A percentile compares a stretch with the other conserved stretches of the same genome.
Conservation (phyloP, 2,329 filamentous ascomycete genomes). For the Fusarium lyarnte region DNA sequence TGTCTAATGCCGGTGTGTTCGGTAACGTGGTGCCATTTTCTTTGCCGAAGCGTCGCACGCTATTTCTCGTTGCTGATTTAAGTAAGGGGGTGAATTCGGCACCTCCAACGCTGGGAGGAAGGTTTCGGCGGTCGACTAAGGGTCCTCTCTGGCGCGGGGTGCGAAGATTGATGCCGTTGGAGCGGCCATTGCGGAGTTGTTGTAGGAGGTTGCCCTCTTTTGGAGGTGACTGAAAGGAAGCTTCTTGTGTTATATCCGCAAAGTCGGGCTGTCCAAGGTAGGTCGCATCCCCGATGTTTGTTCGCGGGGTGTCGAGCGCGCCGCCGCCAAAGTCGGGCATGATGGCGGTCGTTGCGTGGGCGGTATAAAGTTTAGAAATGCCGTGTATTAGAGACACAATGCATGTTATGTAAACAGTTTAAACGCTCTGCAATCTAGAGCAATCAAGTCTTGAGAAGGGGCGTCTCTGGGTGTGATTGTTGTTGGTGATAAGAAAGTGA, state of each 20-base stretch:
- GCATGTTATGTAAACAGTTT: constrained; percentile 32
- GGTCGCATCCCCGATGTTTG: constrained; percentile 84
- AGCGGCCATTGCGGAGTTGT: constrained; percentile 74
- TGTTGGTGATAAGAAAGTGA: constrained; percentile 30
- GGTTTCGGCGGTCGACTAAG: constrained; percentile 76
- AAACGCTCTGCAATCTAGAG: background rate
- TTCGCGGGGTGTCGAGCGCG: constrained; percentile 85
- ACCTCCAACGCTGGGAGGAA: constrained; percentile 70
- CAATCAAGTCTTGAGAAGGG: background rate
- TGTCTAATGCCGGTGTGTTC: constrained; percentile 75
- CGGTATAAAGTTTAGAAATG: constrained; percentile 32
- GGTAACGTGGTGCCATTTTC: constrained; percentile 67
- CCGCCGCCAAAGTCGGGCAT: constrained; percentile 72
- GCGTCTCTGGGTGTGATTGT: constrained; percentile 25
- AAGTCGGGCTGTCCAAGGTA: constrained; percentile 79
- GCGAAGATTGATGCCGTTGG: constrained; percentile 66
- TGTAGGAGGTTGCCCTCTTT: constrained; percentile 76
- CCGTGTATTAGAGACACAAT: constrained; percentile 22
- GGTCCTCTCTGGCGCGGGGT: constrained; percentile 79
- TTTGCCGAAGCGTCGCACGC: constrained; percentile 71
- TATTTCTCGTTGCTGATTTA: constrained; percentile 80
- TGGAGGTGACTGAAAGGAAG: constrained; percentile 83
- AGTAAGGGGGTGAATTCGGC: constrained; percentile 95
- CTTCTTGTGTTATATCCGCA: constrained; percentile 82
- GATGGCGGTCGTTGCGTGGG: constrained; percentile 35